These are phyloP conservation scores for Beauveria rudraprayagi DNA, from an alignment of 2,329 filamentous ascomycete species.

Conservation along the genomic window DNA sequence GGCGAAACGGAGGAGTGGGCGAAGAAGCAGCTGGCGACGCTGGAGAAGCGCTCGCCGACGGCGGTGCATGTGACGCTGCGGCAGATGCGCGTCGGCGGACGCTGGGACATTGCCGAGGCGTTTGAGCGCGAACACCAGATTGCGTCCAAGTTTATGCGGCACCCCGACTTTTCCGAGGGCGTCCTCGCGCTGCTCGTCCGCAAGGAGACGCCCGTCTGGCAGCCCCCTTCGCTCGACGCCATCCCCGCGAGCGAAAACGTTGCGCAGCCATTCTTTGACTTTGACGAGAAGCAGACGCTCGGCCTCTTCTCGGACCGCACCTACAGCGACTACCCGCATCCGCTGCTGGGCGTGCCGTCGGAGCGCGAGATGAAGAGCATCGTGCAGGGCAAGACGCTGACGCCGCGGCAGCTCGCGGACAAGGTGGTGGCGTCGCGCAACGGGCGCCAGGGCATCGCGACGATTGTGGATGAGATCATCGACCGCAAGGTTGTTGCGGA, in stretches of 20 bases:
- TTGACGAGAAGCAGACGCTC: constrained; percentile 39
- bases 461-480: constrained; percentile 63
- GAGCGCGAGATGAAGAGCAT: constrained; percentile 52
- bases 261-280: constrained; percentile 59
- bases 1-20: constrained; percentile 65
- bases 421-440: constrained; percentile 52
- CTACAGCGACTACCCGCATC: constrained; percentile 68
- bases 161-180: constrained; percentile 86
- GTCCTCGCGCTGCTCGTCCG: constrained; percentile 73
- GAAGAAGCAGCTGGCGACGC: constrained; percentile 62
- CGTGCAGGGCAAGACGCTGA: constrained; percentile 32
- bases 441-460: constrained; percentile 60
- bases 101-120: constrained; percentile 76
- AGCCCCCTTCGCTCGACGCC: constrained; percentile 63
- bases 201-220: constrained; percentile 66
- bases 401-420: constrained; percentile 51
- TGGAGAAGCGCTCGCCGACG: constrained; percentile 75
- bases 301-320: constrained; percentile 53
- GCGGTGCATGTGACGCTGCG: constrained; percentile 75
- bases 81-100: constrained; percentile 67
- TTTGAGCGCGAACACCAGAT: constrained; percentile 84
- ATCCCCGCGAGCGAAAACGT: constrained; percentile 49
- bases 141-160: constrained; percentile 78
- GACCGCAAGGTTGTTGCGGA: constrained; percentile 49
- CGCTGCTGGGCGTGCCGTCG: constrained; percentile 60